These are phyloP conservation scores for Phaeomoniella chlamydospora DNA, from an alignment of 2,329 filamentous ascomycete genomes.

Conservation along the genomic window DNA sequence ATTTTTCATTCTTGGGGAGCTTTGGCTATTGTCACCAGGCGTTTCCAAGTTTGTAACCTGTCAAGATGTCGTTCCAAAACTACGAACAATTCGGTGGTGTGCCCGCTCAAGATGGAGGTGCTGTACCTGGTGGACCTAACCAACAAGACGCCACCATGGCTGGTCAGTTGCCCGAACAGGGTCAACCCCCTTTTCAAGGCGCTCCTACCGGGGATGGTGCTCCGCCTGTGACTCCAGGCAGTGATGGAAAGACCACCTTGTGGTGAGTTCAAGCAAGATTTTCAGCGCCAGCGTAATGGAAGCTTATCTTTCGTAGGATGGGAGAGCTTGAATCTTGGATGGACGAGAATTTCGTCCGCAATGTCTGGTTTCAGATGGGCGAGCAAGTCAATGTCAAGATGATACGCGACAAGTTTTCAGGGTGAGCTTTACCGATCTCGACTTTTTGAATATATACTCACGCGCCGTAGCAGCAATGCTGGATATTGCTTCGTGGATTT, in stretches of 20 bases:
- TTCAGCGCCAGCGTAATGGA: too few relatives aligned
- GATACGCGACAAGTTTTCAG: constrained; percentile 97
- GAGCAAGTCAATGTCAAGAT: constrained; percentile 98
- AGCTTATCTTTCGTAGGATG: constrained; percentile 80
- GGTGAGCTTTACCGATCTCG: constrained; percentile 41
- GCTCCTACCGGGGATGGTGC: constrained; percentile 26
- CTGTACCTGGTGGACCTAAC: constrained; percentile 29
- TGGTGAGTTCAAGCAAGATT: constrained; percentile 24
- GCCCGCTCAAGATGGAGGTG: constrained; percentile 39
- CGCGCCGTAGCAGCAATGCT: constrained; percentile 57
- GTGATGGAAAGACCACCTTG: constrained; percentile 41
- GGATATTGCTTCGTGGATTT: constrained; percentile 99
- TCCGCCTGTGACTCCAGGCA: constrained; percentile 31
- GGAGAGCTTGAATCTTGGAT: constrained; percentile 98
- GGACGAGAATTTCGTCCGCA: constrained; percentile 96
- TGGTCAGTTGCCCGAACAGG: constrained; percentile 27
- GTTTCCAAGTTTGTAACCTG: constrained; percentile 2
- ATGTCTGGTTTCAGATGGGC: constrained; percentile 82
- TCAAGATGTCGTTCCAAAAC: constrained; percentile 51
- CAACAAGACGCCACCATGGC: constrained; percentile 38
- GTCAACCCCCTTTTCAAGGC: constrained; percentile 32
- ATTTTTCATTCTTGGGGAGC: constrained; percentile 1
- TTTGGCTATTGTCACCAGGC: constrained; percentile 1
- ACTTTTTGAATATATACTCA: constrained; percentile 16
- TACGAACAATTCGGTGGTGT: constrained; percentile 51